Evolutionary conservation across 345 rosid genomes (phyloP).

Genomic region (Rhodamnia argentea): DNA sequence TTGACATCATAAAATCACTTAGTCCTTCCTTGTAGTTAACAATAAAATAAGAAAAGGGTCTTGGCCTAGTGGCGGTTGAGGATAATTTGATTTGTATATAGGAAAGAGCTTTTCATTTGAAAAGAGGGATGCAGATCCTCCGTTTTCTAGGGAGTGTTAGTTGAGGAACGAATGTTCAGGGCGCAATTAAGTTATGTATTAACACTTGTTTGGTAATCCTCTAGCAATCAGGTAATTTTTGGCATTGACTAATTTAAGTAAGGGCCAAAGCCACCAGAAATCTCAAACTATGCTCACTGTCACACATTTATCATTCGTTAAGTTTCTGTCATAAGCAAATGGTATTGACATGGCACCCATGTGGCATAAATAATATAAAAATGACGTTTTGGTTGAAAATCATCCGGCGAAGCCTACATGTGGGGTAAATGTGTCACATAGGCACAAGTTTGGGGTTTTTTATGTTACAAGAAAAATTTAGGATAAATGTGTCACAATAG

Average conservation of each 20-base stretch:
- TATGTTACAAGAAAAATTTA: too few relatives aligned
- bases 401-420: too few relatives aligned
- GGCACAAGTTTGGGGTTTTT: too few relatives aligned
- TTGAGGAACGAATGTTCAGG: background rate
- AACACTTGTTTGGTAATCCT: background rate
- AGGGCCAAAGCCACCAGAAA: too few relatives aligned
- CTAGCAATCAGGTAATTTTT: background rate
- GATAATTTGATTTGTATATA: background rate
- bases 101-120: background rate
- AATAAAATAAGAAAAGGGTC: background rate
- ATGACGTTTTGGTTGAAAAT: too few relatives aligned
- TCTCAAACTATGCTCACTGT: too few relatives aligned
- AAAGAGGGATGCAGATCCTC: background rate
- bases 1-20: background rate
- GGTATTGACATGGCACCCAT: too few relatives aligned
- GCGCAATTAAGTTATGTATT: background rate
- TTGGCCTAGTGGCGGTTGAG: background rate
- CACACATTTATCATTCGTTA: too few relatives aligned
- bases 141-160: background rate
- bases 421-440: too few relatives aligned
- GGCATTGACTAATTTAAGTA: background rate
- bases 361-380: too few relatives aligned
- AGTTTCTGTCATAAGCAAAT: too few relatives aligned
- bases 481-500: too few relatives aligned
- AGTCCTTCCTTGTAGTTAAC: background rate